Base-by-base conservation (phyloP, 768 basidiomycete species). In the Podaxis pistillaris region DNA sequence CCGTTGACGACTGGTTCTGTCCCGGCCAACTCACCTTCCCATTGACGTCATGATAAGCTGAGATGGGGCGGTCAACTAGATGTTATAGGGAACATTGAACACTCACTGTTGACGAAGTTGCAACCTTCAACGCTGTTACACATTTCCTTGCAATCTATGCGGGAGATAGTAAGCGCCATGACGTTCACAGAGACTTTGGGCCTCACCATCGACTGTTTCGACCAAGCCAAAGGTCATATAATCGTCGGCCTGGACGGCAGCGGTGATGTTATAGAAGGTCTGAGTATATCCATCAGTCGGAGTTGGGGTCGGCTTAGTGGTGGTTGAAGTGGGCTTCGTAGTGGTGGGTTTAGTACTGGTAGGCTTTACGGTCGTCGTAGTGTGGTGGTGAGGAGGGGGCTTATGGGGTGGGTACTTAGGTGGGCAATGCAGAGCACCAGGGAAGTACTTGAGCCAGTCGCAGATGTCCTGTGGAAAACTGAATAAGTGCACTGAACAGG, bases 141-240 rank as follows among this genome's bases (percentile, higher is more conserved):
- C 73, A 75, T 75, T 3, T 67, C 66, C 64, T 69, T 63, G 65
- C 75, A 77, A 50, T 77, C 79, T 82, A 44, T 28, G 47, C 2
- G 28, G 3, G n/a, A 33, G 17, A 36, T 19, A 9, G 17, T 28
- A 7, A 64, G 57, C 24, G 17, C 4, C 17, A 8, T 19, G 40
- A 26, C 7, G 11, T 4, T 30, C 17, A 24, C 7, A 15, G 52
- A 24, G 17, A 44, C 5, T 4, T 13, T 1, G n/a, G 19, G 6
- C 66, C 72, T 61, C 68, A 79, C 80, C 76, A 74, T 69, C 72
- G 59, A 80, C 69, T 15, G 77, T 79, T 58, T 78, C 78, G 24
- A 82, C 80, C 30, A 82, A 70, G 58, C 79, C 79, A 60, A 72
- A 82, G 33, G 80, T 81, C 66, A 75, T 41, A 65, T 75, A 82